Conservation (phyloP, 2,329 filamentous ascomycete genomes). For the Pestalotiopsis sp. region DNA sequence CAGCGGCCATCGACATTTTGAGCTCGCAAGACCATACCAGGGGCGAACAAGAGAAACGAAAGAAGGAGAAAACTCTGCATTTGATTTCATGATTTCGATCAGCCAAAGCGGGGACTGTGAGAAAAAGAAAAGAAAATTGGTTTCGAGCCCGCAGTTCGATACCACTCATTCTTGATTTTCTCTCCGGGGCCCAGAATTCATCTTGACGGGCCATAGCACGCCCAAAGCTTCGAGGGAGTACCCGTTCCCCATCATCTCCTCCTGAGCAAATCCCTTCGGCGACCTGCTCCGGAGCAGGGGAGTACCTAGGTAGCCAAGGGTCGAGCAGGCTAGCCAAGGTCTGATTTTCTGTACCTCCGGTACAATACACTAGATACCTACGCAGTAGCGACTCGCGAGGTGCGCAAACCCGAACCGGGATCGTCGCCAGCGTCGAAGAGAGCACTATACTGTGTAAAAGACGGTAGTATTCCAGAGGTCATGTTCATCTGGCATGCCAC, state of each 20-base stretch:
- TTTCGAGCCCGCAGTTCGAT: background rate
- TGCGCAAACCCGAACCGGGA: background rate
- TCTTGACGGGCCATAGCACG: background rate
- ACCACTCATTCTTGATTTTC: background rate
- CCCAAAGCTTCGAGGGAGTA: constrained; percentile 8
- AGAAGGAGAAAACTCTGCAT: background rate
- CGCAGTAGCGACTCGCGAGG: background rate
- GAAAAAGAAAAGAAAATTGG: background rate
- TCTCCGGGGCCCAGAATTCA: background rate
- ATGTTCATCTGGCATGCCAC: background rate
- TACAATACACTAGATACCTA: background rate
- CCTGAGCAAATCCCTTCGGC: constrained; percentile 12
- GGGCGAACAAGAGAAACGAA: background rate
- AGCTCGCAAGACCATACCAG: background rate
- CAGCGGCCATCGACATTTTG: background rate
- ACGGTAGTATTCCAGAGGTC: background rate
- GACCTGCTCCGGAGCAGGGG: constrained; percentile 5
- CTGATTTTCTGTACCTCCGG: background rate
- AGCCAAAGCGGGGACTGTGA: background rate
- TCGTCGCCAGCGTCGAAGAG: background rate
- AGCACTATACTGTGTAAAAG: background rate
- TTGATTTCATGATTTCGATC: background rate
- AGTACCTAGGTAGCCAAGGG: background rate
- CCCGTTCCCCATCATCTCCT: constrained; percentile 11
- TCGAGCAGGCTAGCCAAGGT: constrained; percentile 1